Percentiles rank a stretch among this genome's conserved stretches.
Conservation (phyloP, 345 rosid genomes). For the Arabis alpina region DNA sequence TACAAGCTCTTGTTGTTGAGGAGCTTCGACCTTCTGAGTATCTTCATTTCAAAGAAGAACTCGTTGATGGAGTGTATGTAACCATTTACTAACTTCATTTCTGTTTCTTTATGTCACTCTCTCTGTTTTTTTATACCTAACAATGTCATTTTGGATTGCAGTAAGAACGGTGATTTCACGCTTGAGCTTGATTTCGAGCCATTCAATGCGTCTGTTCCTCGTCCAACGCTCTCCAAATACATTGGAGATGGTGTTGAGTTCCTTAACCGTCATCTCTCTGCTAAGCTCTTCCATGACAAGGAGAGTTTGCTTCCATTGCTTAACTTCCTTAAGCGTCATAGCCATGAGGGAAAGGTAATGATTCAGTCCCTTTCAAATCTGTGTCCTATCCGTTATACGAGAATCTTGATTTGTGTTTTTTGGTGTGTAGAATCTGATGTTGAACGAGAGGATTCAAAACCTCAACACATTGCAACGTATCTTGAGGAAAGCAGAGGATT, state of each 20-base stretch:
- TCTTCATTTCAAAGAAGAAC: constrained; percentile 94
- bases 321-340: constrained; percentile 82
- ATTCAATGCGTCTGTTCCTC: constrained; percentile 83
- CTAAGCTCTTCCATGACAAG: constrained; percentile 94
- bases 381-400: neutral
- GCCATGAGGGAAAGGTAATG: constrained; percentile 78
- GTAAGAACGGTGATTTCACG: constrained; percentile 76
- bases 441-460: constrained; percentile 72
- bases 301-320: constrained; percentile 92
- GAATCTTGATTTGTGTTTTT: constrained; percentile 2
- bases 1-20: constrained; percentile 82
- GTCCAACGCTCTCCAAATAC: constrained; percentile 84
- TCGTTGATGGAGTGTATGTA: constrained; percentile 84
- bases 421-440: constrained; percentile 72
- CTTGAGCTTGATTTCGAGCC: constrained; percentile 98
- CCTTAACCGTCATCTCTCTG: constrained; percentile 95
- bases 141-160: constrained; percentile 38
- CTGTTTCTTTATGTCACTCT: neutral
- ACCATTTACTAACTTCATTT: neutral
- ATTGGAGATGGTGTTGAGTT: constrained; percentile 97
- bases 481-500: constrained; percentile 91
- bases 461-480: constrained; percentile 67
- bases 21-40: constrained; percentile 79
- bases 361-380: neutral
- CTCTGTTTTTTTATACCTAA: neutral